Conservation (phyloP, 352 stramenopile species). For the Pythium grandisporangium region DNA sequence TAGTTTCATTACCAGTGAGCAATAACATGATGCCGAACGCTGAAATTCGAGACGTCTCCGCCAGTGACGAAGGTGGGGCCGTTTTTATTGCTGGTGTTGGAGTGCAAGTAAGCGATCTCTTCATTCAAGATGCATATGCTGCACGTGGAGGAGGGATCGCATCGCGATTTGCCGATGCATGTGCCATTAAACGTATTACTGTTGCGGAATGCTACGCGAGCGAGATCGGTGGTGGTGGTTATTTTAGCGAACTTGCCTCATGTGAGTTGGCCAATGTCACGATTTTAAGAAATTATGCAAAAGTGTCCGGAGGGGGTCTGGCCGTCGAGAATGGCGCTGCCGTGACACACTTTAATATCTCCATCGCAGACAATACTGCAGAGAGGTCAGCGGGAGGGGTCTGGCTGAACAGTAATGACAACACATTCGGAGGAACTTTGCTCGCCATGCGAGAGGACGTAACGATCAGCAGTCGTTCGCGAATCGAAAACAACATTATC, state of each 20-base stretch:
- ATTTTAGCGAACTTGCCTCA: background rate
- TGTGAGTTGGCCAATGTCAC: background rate
- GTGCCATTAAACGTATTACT: background rate
- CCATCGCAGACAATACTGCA: conserved; percentile 7
- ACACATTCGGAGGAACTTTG: no score
- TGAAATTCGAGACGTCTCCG: no score
- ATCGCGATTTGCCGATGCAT: background rate
- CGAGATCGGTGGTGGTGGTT: conserved; percentile 3
- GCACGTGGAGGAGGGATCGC: no score
- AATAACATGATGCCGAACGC: no score
- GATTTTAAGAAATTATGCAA: conserved; percentile 3
- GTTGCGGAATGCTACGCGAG: conserved; percentile 1
- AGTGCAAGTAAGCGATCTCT: background rate
- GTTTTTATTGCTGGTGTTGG: background rate
- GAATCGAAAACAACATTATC: conserved; percentile 1
- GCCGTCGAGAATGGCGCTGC: conserved; percentile 3
- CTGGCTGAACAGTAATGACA: no score
- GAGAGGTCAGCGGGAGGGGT: conserved; percentile 3
- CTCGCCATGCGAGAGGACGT: no score
- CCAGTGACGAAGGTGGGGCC: background rate
- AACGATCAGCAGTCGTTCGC: conserved; percentile 1
- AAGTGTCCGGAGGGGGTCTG: conserved; percentile 3
- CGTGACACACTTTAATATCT: conserved; percentile 1
- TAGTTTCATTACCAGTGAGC: no score
- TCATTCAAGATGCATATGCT: no score